Base-by-base conservation (phyloP, 495 filamentous ascomycete genomes). In the Cetradonia linearis region DNA sequence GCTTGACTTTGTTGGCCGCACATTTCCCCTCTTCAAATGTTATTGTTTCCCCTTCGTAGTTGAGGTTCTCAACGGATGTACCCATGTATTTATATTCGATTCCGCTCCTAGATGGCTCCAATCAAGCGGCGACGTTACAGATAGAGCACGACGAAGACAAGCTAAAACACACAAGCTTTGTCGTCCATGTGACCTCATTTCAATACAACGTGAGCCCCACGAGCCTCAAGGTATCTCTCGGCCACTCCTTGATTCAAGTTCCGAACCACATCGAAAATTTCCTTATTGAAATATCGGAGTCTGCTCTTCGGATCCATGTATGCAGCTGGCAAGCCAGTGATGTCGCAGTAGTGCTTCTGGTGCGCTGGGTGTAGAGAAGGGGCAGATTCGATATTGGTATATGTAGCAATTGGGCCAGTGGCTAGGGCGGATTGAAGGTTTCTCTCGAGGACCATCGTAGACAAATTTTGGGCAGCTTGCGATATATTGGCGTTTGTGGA, bases 281-380 rank as follows among this genome's bases (percentile, higher is more conserved):
- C 93, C 68, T 80, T 84, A 69, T 96, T 81, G 67, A 92, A 85
- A 72, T 96, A 98, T 37, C 91, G 78, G 64, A 98, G 71, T 53
- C 91, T 81, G 14, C 90, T 92, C 77, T 97, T 97, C 9, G 93
- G 93, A 67, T 97, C 92, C 11, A 88, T 85, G 63, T 98, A 98
- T 20, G 85, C 83, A 20, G 89, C 89, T 13, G 88, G 80, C 63
- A 96, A 73, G 23, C 94, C 94, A 8, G 93, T 97, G 69, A 97
- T 80, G 71, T 97, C 94, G 76, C 94, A 97, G 72, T 96, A 97
- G 61, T 84, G 85, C 66, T 81, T 87, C 66, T 84, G 76, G 64
- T 86, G 82, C 20, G 86, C 84, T 6, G 85, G 82, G 62, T 82
- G 82, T 36, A 96, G 72, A 44, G 85, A 88, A 16, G 94, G 92